Percentiles rank a stretch among this genome's conserved stretches.
phyloP scores from a whole-genome alignment of 495 filamentous ascomycete genomes.

The Neurospora africana region DNA sequence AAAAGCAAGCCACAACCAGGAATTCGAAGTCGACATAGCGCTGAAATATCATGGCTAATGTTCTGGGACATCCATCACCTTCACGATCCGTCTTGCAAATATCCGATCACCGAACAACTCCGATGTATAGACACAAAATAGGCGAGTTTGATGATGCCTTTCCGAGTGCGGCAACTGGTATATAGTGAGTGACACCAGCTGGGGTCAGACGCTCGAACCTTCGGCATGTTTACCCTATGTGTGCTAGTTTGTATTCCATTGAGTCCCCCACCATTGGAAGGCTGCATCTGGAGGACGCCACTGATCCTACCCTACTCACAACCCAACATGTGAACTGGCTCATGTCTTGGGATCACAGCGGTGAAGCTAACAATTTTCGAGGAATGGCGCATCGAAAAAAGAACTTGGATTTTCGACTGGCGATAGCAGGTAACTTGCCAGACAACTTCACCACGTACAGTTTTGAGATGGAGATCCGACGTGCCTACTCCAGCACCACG shows the following conservation, averaged over 20 bases:
- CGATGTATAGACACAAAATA: background rate
- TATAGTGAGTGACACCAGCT: background rate
- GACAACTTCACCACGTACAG: background rate
- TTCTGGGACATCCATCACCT: background rate
- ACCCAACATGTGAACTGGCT: background rate
- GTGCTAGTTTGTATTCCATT: background rate
- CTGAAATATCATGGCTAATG: background rate
- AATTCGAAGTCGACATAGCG: background rate
- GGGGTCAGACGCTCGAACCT: background rate
- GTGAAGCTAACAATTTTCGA: background rate
- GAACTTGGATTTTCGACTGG: background rate
- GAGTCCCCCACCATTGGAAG: background rate
- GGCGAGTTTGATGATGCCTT: background rate
- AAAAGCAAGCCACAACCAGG: background rate
- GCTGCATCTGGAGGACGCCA: background rate
- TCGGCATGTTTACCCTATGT: background rate
- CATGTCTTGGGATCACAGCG: background rate
- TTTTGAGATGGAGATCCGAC: background rate
- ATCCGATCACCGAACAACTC: background rate
- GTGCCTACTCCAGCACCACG: background rate
- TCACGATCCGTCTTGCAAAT: background rate
- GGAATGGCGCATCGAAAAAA: background rate
- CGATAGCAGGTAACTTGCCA: background rate
- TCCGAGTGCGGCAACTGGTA: background rate
- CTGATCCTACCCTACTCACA: background rate